Evolutionary conservation across 2,329 filamentous ascomycete genomes (phyloP), one percentile per base, ranked within the genome.

Genomic region (Neocatenulostroma microsporum): DNA sequence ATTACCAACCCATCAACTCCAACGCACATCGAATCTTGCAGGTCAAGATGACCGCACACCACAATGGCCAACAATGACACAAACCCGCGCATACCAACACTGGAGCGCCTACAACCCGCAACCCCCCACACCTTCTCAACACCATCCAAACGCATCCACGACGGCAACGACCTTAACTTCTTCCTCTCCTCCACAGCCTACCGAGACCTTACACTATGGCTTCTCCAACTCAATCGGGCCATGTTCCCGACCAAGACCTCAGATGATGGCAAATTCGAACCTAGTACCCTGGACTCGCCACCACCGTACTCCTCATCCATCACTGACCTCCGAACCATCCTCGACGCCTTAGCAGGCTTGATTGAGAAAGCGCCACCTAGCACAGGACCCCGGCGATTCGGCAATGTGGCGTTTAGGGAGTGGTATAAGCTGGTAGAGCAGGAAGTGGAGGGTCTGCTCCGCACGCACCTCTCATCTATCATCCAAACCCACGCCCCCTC

Each of bases 221-320:
- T 96, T 30, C 71, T 94, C 47, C 91, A 96, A 63, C 78, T 98
- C 32, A 96, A 94, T 60, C 78, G 81, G 40, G 75, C 88, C 9
- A 77, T 96, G 64, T 84, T 89, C 48, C 88, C 89, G 1, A 69
- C 76, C 14, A 78, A 72, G 47, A 50, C 56, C 2, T n/a, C n/a
- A n/a, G 41, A 55, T 2, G 56, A 62, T 24, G 58, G 60, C 14
- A 51, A 61, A 11, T 25, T 40, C 8, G 21, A 43, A 10, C 11
- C 31, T 1, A 43, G 41, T 25, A 39, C 24, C 7, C 36, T 47
- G 51, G 60, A 74, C 46, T 68, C 71, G n/a, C 80, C 74, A 69
- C 58, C 57, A 6, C 40, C 68, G 21, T 56, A 63, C 33, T 61
- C 64, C 20, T 50, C 62, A 2, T 60, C 68, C 21, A 72, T 94